phyloP scores from a whole-genome alignment of 1,139 yeast species.

The Magnusiomyces tetraspermus region DNA sequence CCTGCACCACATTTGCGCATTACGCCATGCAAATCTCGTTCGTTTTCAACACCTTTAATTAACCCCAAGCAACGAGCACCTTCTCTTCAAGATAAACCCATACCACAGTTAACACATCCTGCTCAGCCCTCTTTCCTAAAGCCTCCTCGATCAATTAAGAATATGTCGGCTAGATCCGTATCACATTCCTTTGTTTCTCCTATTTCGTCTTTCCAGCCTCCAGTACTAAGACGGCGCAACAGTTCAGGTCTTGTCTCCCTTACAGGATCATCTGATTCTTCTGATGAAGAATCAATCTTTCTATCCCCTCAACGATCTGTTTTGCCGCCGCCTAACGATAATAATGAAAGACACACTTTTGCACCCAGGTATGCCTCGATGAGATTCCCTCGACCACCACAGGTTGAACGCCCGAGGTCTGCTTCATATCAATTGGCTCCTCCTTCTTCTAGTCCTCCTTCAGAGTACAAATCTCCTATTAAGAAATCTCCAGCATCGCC shows the following conservation, averaged over 20 bases:
- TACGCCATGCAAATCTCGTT: constrained; percentile 24
- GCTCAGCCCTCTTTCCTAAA: constrained; percentile 14
- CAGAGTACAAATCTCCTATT: not conserved
- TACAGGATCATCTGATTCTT: not conserved
- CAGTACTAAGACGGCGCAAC: not conserved
- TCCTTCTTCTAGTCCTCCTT: not conserved
- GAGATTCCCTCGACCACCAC: not conserved
- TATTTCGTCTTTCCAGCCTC: not conserved
- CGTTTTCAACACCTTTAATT: constrained; percentile 22
- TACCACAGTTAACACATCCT: constrained; percentile 28
- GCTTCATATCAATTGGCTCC: not conserved
- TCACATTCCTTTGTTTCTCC: not conserved
- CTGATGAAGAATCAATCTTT: not conserved
- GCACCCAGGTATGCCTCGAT: not conserved
- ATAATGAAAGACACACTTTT: not conserved
- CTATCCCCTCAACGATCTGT: not conserved
- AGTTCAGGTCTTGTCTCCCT: not conserved
- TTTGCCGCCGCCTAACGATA: not conserved
- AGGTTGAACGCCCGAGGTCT: not conserved
- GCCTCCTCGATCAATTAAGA: not conserved
- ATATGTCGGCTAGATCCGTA: not conserved
- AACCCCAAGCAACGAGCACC: constrained; percentile 22
- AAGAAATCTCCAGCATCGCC: not conserved
- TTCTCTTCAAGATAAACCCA: constrained; percentile 26
- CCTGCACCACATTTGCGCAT: constrained; percentile 10